These are phyloP conservation scores for Mycena albidolilacea DNA, from an alignment of 768 basidiomycete genomes.

Conservation along the genomic window DNA sequence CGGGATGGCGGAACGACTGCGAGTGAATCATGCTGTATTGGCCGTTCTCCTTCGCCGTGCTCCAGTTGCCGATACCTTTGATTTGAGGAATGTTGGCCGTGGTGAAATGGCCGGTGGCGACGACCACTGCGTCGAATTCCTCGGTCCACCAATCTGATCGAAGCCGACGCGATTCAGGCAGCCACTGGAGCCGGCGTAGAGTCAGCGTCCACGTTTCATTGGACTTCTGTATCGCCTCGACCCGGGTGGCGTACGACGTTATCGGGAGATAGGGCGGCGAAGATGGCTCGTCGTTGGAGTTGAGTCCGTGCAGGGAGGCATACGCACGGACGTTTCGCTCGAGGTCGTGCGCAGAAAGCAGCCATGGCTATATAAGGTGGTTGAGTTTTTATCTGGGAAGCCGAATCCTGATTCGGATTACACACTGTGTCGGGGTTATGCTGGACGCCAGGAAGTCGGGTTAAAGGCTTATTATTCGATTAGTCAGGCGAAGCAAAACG, in stretches of 20 bases:
- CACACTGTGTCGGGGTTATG: conserved; percentile 37
- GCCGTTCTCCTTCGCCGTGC: conserved; percentile 34
- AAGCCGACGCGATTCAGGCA: conserved; percentile 35
- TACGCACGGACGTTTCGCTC: conserved; percentile 49
- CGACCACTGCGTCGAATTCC: conserved; percentile 46
- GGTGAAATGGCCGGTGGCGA: conserved; percentile 48
- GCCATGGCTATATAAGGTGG: conserved; percentile 22
- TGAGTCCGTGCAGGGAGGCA: conserved; percentile 48
- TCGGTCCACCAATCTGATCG: conserved; percentile 33
- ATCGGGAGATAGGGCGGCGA: not conserved
- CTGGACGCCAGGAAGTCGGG: conserved; percentile 32
- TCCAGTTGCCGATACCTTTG: conserved; percentile 47
- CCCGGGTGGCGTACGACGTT: conserved; percentile 53
- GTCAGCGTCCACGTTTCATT: conserved; percentile 43
- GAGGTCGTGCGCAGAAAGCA: conserved; percentile 36
- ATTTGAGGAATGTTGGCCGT: conserved; percentile 49
- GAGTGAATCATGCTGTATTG: conserved; percentile 45
- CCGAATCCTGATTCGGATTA: not conserved
- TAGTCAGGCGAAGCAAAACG: not conserved
- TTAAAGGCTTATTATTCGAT: not conserved
- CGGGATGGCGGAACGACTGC: conserved; percentile 49
- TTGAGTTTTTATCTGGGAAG: not conserved
- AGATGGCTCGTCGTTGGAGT: conserved; percentile 45
- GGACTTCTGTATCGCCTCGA: conserved; percentile 51
- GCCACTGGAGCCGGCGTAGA: conserved; percentile 36